These are phyloP conservation scores for Diaporthe citriasiana DNA, from an alignment of 2,329 filamentous ascomycete species.

Conservation along the genomic window DNA sequence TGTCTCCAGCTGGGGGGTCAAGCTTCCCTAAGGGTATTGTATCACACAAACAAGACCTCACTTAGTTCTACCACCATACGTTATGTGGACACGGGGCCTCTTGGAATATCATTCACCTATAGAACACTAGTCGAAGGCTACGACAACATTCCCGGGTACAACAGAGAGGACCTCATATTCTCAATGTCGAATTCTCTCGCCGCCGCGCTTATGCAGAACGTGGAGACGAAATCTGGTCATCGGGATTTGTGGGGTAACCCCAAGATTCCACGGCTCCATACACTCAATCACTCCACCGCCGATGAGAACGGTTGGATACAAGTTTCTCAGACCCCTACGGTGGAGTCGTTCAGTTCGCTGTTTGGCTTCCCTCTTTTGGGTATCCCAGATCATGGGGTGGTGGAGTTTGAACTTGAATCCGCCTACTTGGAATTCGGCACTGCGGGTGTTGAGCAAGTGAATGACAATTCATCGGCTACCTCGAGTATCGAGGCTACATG, in stretches of 20 bases:
- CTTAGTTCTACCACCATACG: background rate
- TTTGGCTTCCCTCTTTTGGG: background rate
- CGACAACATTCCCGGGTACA: background rate
- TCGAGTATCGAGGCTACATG: no score
- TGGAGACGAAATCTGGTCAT: conserved; percentile 4
- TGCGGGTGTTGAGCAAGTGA: background rate
- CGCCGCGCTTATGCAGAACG: background rate
- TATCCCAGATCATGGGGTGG: background rate
- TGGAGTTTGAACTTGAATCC: background rate
- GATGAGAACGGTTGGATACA: background rate
- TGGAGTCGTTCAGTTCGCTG: background rate
- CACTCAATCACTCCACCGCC: background rate
- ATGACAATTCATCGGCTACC: background rate
- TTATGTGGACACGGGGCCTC: background rate
- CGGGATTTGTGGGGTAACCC: background rate
- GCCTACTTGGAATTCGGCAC: background rate
- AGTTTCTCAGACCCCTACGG: background rate
- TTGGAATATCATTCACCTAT: background rate
- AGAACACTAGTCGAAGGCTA: background rate
- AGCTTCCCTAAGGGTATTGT: background rate
- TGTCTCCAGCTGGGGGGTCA: conserved; percentile 1
- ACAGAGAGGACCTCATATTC: background rate
- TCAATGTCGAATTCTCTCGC: background rate
- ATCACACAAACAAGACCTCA: background rate
- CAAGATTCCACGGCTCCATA: background rate